These are phyloP conservation scores for Apiospora hydei DNA, from an alignment of 2,329 filamentous ascomycete species.

Conservation along the genomic window DNA sequence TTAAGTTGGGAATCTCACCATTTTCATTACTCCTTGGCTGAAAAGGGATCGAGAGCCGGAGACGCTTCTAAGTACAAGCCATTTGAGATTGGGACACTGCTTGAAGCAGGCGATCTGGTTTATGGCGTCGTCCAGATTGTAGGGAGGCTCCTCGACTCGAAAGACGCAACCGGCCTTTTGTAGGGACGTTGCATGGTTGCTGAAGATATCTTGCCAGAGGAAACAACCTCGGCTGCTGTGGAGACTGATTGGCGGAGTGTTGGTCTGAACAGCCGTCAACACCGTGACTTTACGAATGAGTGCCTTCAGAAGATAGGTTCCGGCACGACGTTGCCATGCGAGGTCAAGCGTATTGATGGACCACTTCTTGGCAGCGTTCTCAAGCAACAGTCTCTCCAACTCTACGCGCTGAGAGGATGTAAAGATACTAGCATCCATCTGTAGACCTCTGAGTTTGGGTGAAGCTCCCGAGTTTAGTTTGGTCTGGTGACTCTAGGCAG, in stretches of 20 bases:
- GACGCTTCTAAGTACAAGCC: background rate
- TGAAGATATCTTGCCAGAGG: background rate
- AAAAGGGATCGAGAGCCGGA: background rate
- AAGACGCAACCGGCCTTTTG: background rate
- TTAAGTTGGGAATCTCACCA: background rate
- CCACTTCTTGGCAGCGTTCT: background rate
- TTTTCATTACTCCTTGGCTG: background rate
- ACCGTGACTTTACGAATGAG: background rate
- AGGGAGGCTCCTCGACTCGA: too few species aligned
- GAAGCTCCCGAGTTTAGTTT: background rate
- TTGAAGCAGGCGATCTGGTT: background rate
- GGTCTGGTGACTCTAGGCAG: background rate
- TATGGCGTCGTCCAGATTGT: background rate
- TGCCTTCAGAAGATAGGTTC: background rate
- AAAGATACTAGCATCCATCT: background rate
- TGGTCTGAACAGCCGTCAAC: background rate
- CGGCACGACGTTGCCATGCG: background rate
- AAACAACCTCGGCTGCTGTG: background rate
- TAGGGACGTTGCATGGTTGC: background rate
- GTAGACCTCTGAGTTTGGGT: background rate
- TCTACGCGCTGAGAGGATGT: background rate
- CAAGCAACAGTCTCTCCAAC: background rate
- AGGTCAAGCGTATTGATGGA: background rate
- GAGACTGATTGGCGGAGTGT: background rate
- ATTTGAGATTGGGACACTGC: background rate